Percentiles rank a stretch among this genome's conserved stretches.
Conservation (phyloP, 306 rosid genomes). For the Luffa acutangula region DNA sequence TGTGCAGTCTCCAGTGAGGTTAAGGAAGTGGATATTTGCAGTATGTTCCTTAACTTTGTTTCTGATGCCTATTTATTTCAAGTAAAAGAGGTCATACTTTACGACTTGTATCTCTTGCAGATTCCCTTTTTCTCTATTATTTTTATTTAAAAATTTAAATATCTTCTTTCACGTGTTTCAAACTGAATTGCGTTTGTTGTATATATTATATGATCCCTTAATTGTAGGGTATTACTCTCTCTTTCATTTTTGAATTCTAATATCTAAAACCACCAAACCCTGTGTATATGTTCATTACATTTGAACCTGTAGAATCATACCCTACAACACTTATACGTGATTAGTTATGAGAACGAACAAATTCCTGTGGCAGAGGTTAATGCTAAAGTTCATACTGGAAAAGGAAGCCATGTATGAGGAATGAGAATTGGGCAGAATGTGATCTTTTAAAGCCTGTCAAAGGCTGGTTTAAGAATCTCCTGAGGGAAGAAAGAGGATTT, state of each 20-base stretch:
- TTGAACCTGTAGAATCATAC: background rate
- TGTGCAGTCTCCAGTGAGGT: conserved; percentile 67
- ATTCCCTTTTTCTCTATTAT: background rate
- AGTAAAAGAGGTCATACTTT: background rate
- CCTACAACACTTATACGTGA: background rate
- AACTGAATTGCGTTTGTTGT: background rate
- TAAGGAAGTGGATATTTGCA: conserved; percentile 59
- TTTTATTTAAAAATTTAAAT: background rate
- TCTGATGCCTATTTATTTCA: background rate
- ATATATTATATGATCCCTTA: background rate
- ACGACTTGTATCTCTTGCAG: background rate
- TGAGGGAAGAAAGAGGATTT: background rate
- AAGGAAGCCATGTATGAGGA: background rate
- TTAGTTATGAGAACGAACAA: background rate
- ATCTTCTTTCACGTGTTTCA: background rate
- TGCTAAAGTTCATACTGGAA: background rate
- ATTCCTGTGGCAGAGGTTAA: background rate
- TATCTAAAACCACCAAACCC: background rate
- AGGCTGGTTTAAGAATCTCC: background rate
- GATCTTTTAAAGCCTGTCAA: background rate
- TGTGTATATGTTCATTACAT: background rate
- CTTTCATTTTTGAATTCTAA: background rate
- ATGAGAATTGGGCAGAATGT: background rate
- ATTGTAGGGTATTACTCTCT: background rate
- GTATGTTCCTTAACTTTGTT: conserved; percentile 38